These are phyloP conservation scores for Phyllostachys edulis DNA, from an alignment of 176 grass and related monocot species.

Conservation along the genomic window DNA sequence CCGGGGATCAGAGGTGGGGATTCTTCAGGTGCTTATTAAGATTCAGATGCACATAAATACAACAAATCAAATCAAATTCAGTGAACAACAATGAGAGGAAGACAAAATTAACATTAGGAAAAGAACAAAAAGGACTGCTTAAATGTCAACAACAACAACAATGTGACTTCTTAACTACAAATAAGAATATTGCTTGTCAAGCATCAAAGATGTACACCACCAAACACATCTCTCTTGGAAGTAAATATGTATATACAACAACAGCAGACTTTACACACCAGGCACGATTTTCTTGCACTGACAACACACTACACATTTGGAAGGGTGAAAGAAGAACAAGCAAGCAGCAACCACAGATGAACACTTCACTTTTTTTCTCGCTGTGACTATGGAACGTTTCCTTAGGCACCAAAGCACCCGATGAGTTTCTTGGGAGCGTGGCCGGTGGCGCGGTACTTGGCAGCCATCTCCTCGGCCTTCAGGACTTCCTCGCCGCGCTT, in stretches of 20 bases:
- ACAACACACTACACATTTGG: slow-evolving; percentile 40
- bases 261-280: slow-evolving; percentile 57
- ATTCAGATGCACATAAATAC: not conserved
- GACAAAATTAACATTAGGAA: not conserved
- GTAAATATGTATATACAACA: slow-evolving; percentile 59
- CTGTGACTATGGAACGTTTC: not conserved
- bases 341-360: slow-evolving; percentile 27
- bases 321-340: slow-evolving; percentile 14
- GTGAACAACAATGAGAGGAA: not conserved
- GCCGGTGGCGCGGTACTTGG: slow-evolving; percentile 83
- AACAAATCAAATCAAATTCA: not conserved
- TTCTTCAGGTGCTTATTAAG: not conserved
- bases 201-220: slow-evolving; percentile 63
- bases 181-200: slow-evolving; percentile 59
- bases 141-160: slow-evolving; percentile 45
- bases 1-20: not conserved
- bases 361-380: not conserved
- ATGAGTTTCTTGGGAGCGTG: slow-evolving; percentile 77
- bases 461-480: slow-evolving; percentile 78
- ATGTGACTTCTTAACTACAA: slow-evolving; percentile 62
- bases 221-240: slow-evolving; percentile 47
- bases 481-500: slow-evolving; percentile 63
- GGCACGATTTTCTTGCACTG: slow-evolving; percentile 38
- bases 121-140: slow-evolving; percentile 41
- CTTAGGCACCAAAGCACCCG: slow-evolving; percentile 79